Evolutionary conservation across 2,329 filamentous ascomycete genomes (phyloP).

Genomic region (Alternaria rosae): DNA sequence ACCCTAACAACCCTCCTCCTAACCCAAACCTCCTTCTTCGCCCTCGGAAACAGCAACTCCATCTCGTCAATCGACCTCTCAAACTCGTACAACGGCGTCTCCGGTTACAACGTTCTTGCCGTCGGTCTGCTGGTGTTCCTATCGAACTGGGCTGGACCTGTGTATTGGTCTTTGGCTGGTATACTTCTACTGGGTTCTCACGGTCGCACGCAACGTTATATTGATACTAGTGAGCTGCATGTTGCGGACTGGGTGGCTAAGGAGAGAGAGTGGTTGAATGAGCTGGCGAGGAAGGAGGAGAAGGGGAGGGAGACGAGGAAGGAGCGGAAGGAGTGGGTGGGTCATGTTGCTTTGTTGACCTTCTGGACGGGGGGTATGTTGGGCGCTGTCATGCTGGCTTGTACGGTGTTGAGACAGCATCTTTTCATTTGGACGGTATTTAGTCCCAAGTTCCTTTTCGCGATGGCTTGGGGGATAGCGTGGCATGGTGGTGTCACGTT

Average conservation of each 20-base stretch:
- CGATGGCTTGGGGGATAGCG: constrained; percentile 83
- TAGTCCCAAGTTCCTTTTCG: constrained; percentile 94
- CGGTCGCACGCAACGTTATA: constrained; percentile 24
- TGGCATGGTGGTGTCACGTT: constrained; percentile 70
- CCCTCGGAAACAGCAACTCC: constrained; percentile 88
- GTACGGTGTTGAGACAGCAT: constrained; percentile 82
- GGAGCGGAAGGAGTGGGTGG: constrained; percentile 19
- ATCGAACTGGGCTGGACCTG: constrained; percentile 88
- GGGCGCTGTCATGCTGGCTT: constrained; percentile 84
- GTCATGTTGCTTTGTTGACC: constrained; percentile 71
- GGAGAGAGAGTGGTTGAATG: constrained; percentile 37
- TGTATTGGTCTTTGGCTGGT: constrained; percentile 81
- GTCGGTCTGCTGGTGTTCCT: constrained; percentile 87
- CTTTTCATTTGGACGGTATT: constrained; percentile 99
- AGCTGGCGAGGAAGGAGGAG: constrained; percentile 28
- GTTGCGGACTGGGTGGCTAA: constrained; percentile 39
- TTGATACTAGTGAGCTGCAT: constrained; percentile 26
- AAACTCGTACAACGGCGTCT: constrained; percentile 92
- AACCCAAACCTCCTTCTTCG: constrained; percentile 86
- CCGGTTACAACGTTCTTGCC: constrained; percentile 77
- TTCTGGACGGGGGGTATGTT: constrained; percentile 72
- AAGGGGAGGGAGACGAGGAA: constrained; percentile 15
- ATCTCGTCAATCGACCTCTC: constrained; percentile 96
- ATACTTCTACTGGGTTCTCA: constrained; percentile 59
- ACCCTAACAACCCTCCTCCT: constrained; percentile 77